A percentile compares a stretch with the other conserved stretches of the same genome.
These are phyloP conservation scores for Trichoderma parareesei DNA, from an alignment of 495 filamentous ascomycete genomes.

Conservation along the genomic window DNA sequence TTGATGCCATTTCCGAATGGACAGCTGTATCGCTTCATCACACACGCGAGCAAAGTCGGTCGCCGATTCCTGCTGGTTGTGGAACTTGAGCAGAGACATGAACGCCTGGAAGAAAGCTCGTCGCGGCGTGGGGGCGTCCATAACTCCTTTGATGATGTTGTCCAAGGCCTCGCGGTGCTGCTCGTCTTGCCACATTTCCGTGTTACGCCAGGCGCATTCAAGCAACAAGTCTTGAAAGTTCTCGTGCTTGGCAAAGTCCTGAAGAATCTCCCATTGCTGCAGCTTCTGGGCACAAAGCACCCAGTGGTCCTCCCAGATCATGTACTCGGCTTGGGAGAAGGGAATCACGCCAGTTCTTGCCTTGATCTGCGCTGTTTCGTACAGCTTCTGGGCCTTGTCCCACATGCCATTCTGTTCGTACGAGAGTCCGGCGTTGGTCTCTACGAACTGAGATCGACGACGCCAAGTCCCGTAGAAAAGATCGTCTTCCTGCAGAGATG, in stretches of 20 bases:
- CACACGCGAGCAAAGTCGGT: slow-evolving; percentile 81
- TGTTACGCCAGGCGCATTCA: slow-evolving; percentile 88
- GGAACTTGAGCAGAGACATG: slow-evolving; percentile 87
- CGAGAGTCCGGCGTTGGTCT: slow-evolving; percentile 91
- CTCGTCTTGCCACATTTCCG: slow-evolving; percentile 82
- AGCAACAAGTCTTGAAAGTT: slow-evolving; percentile 96
- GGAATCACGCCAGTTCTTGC: slow-evolving; percentile 86
- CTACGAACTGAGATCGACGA: slow-evolving; percentile 85
- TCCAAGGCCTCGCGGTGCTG: slow-evolving; percentile 84
- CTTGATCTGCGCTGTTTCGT: slow-evolving; percentile 94
- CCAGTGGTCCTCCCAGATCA: slow-evolving; percentile 99
- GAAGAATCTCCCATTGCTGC: slow-evolving; percentile 96
- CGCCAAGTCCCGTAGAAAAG: slow-evolving; percentile 98
- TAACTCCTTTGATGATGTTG: slow-evolving; percentile 85
- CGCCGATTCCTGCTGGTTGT: slow-evolving; percentile 73
- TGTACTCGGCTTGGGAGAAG: slow-evolving; percentile 94
- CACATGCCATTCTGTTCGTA: slow-evolving; percentile 99
- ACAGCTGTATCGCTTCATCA: slow-evolving; percentile 93
- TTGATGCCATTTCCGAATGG: slow-evolving; percentile 97
- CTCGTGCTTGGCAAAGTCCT: slow-evolving; percentile 97
- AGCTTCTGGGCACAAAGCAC: slow-evolving; percentile 94
- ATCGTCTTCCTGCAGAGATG: slow-evolving; percentile 84
- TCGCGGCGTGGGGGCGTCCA: slow-evolving; percentile 91
- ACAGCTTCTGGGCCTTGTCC: slow-evolving; percentile 95
- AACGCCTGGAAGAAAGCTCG: slow-evolving; percentile 96